Base-by-base conservation (phyloP, 2,329 filamentous ascomycete genomes). In the Aspergillus melleus region DNA sequence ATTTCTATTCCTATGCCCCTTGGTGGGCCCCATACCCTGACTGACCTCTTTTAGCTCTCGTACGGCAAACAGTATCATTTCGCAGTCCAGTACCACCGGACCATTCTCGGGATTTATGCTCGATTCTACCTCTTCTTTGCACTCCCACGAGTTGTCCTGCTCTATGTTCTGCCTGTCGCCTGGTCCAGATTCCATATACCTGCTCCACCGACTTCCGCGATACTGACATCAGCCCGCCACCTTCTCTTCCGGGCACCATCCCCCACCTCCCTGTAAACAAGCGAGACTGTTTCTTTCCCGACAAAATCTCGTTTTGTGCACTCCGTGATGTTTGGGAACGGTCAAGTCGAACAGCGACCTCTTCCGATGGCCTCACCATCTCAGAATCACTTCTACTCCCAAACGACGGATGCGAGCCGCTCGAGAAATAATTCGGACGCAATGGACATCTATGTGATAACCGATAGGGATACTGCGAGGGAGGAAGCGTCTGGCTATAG, bases 361-460 rank as follows among this genome's bases (percentile, higher is more conserved):
- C 54, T 61, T 50, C 54, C 61, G 29, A 62, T 68, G 63, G 62
- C 65, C 14, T 62, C 66, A n/a, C 65, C 67, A 26, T 39, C 61
- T 44, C 56, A 61, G 52, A 61, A 66, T 32, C 63, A 70, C 51
- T 68, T 68, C 55, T 63, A 60, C 52, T 69, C 71, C 29, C 64
- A 66, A 39, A 69, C 72, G 6, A 58, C 70, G 6, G 61, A 62
- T 3, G 58, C 66, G 22, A 70, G 62, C 39, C 68, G 71, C 11
- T 71, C 72, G 30, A 68, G 73, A 52, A 71, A 74, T 36, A 72
- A 73, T 8, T 75, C 73, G 10, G 72, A 73, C 8, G 72, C 72
- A 1, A 75, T 75, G 73, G 71, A 74, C 32, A 71, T 75, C 51
- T 70, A 75, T 52, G 61, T 63, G 30, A 68, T 75, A 51, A 72